Conservation (phyloP, 2,329 filamentous ascomycete genomes). For the Aspergillus aculeatinus region DNA sequence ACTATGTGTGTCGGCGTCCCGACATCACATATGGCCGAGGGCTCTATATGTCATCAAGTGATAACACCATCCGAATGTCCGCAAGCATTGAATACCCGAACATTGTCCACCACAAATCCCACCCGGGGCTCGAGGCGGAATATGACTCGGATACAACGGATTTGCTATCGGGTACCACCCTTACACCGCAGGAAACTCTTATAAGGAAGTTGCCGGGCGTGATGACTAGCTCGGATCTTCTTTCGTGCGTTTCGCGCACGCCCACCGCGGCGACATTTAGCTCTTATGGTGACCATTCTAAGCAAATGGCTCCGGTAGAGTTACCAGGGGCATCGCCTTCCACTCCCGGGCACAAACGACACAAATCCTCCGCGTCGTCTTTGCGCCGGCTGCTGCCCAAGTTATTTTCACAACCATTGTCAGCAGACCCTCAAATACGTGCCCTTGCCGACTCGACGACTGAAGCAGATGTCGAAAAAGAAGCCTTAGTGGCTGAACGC, state of each 20-base stretch:
- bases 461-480: slow-evolving; percentile 30
- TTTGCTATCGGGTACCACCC: slow-evolving; percentile 30
- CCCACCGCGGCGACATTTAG: slow-evolving; percentile 29
- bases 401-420: slow-evolving; percentile 30
- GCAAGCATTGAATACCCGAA: slow-evolving; percentile 34
- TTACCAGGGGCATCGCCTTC: slow-evolving; percentile 19
- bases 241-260: slow-evolving; percentile 32
- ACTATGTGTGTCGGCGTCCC: slow-evolving; percentile 38
- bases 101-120: slow-evolving; percentile 29
- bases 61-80: slow-evolving; percentile 26
- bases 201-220: slow-evolving; percentile 18
- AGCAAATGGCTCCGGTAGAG: slow-evolving; percentile 19
- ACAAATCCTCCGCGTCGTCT: slow-evolving; percentile 38
- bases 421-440: slow-evolving; percentile 38
- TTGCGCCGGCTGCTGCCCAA: slow-evolving; percentile 36
- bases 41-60: slow-evolving; percentile 23
- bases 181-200: slow-evolving; percentile 24
- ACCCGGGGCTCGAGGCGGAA: slow-evolving; percentile 32
- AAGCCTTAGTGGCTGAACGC: slow-evolving; percentile 13
- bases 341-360: slow-evolving; percentile 25
- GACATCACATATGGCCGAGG: slow-evolving; percentile 31
- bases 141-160: slow-evolving; percentile 29
- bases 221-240: slow-evolving; percentile 20
- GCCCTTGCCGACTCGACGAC: slow-evolving; percentile 32
- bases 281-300: slow-evolving; percentile 20